Percentiles rank a stretch among this genome's conserved stretches.
Evolutionary conservation across 2,329 filamentous ascomycete genomes (phyloP).

Genomic region (Penicillium digitatum): DNA sequence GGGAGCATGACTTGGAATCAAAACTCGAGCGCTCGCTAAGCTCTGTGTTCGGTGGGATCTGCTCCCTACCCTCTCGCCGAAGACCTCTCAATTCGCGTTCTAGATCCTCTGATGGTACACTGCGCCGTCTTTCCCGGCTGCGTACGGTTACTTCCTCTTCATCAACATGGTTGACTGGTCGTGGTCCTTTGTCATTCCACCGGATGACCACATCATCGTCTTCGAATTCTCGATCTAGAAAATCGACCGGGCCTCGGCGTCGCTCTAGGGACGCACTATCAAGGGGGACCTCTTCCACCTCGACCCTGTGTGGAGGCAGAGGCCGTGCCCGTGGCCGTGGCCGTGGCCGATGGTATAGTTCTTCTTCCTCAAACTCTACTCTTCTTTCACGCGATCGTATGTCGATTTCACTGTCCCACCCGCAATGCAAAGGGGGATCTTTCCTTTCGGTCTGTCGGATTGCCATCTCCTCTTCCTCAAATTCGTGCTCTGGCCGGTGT

Average conservation of each 20-base stretch:
- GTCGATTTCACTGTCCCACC: slow-evolving; percentile 7
- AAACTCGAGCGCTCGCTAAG: neutral
- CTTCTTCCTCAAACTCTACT: neutral
- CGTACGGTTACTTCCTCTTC: neutral
- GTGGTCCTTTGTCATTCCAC: neutral
- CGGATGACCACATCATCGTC: slow-evolving; percentile 2
- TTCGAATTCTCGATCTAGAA: neutral
- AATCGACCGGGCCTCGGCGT: neutral
- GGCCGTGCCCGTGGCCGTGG: neutral
- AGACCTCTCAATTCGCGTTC: slow-evolving; percentile 2
- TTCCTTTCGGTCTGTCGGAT: slow-evolving; percentile 18
- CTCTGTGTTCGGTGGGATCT: neutral
- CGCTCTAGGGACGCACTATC: neutral
- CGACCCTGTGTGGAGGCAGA: neutral
- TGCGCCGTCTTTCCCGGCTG: slow-evolving; percentile 1
- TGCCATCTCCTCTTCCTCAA: slow-evolving; percentile 25
- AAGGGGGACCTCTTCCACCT: slow-evolving; percentile 2
- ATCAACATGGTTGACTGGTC: neutral
- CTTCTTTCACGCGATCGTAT: neutral
- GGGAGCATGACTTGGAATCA: neutral
- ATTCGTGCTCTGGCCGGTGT: slow-evolving; percentile 8
- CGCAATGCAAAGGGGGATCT: neutral
- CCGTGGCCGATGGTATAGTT: neutral
- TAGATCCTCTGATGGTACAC: neutral
- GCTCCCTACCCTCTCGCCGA: neutral